Conservation (phyloP, 2,329 filamentous ascomycete species). For the Tolypocladium tropicale region DNA sequence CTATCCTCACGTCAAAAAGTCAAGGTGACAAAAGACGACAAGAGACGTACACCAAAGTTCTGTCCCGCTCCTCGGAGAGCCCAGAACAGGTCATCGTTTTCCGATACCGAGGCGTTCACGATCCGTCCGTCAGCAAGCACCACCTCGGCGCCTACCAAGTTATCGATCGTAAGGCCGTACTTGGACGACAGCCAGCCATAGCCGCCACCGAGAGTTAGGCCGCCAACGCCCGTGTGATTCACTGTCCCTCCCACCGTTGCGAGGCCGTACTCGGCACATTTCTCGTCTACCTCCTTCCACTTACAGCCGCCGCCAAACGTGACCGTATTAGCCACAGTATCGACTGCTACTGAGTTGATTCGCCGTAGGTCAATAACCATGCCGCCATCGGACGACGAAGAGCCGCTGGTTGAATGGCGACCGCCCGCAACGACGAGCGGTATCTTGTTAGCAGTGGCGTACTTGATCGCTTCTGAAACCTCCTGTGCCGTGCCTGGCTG, state of each 20-base stretch:
- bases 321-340: conserved; percentile 32
- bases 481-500: conserved; percentile 29
- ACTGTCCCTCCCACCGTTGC: conserved; percentile 53
- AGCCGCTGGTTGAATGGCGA: conserved; percentile 44
- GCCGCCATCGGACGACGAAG: conserved; percentile 36
- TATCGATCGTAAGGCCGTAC: conserved; percentile 39
- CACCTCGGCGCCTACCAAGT: conserved; percentile 26
- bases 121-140: conserved; percentile 27
- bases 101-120: conserved; percentile 26
- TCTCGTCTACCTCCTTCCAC: conserved; percentile 45
- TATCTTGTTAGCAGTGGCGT: conserved; percentile 30
- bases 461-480: conserved; percentile 30
- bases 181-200: conserved; percentile 45
- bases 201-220: conserved; percentile 46
- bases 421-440: conserved; percentile 44
- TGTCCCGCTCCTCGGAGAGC: conserved; percentile 28
- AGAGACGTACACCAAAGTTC: conserved; percentile 30
- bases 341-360: conserved; percentile 39
- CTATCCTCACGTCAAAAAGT: neutral
- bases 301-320: conserved; percentile 39
- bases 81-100: conserved; percentile 34
- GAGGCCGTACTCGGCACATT: conserved; percentile 36
- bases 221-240: conserved; percentile 52
- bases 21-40: no score
- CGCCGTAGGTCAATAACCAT: conserved; percentile 44